Evolutionary conservation across 768 basidiomycete species (phyloP).

Genomic region (Amanita rimosa): DNA sequence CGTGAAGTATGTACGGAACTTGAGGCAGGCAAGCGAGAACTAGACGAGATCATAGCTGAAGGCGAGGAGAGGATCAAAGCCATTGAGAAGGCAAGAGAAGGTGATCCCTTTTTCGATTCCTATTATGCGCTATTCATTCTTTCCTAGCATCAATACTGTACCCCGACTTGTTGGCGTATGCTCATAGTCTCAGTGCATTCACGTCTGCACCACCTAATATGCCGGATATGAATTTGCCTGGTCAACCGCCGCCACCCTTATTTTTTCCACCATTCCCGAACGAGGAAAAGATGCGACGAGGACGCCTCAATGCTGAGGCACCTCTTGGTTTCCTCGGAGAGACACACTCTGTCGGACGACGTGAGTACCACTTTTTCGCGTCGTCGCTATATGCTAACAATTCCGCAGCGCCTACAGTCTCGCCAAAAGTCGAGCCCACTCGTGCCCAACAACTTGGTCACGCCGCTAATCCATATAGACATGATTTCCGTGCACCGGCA

Average conservation of each 20-base stretch:
- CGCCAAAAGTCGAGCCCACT: conserved; percentile 39
- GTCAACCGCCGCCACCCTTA: conserved; percentile 63
- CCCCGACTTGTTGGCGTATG: conserved; percentile 74
- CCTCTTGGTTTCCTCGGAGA: conserved; percentile 72
- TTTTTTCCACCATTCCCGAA: conserved; percentile 91
- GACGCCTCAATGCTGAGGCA: conserved; percentile 68
- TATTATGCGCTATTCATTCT: background rate
- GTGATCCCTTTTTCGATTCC: conserved; percentile 21
- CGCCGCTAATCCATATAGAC: conserved; percentile 60
- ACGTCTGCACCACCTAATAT: conserved; percentile 85
- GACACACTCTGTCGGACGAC: conserved; percentile 69
- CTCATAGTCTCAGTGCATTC: conserved; percentile 75
- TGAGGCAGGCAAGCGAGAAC: conserved; percentile 52
- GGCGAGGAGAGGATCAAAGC: conserved; percentile 64
- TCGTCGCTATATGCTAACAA: conserved; percentile 7
- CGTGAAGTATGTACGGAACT: conserved; percentile 55
- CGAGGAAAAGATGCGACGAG: conserved; percentile 84
- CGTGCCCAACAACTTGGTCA: conserved; percentile 33
- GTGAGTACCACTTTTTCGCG: conserved; percentile 27
- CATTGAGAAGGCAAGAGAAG: conserved; percentile 62
- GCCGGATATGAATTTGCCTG: conserved; percentile 60
- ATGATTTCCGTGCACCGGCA: conserved; percentile 41
- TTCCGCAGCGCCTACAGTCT: conserved; percentile 45
- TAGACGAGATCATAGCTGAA: conserved; percentile 62
- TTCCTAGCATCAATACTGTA: conserved; percentile 67